phyloP scores from a whole-genome alignment of 2,329 filamentous ascomycete genomes.

The Penicillium sp. region DNA sequence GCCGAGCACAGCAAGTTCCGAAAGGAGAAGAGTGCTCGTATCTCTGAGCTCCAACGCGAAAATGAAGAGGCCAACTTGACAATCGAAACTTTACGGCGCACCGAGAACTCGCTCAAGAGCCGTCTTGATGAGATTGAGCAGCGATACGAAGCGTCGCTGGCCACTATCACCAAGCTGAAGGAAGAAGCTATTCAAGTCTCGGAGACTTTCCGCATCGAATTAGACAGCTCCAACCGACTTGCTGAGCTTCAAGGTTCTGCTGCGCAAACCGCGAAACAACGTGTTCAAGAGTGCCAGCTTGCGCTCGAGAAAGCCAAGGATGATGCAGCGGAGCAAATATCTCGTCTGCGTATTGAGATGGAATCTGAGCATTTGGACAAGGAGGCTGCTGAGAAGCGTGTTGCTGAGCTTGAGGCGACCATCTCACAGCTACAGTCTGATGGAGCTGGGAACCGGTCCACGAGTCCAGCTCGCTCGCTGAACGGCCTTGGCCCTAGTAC shows the following conservation, averaged over 20 bases:
- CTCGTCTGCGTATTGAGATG: slow-evolving; percentile 50
- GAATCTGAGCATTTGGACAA: slow-evolving; percentile 58
- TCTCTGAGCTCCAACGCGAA: slow-evolving; percentile 80
- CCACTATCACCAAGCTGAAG: slow-evolving; percentile 77
- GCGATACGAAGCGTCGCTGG: slow-evolving; percentile 79
- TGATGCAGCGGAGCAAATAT: slow-evolving; percentile 57
- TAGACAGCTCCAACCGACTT: slow-evolving; percentile 74
- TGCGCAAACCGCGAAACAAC: slow-evolving; percentile 56
- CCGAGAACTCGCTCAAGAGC: slow-evolving; percentile 73
- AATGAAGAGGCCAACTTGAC: slow-evolving; percentile 78
- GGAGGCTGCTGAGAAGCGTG: slow-evolving; percentile 57
- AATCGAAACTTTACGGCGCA: slow-evolving; percentile 71
- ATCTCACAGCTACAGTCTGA: slow-evolving; percentile 59
- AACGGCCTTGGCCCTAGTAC: slow-evolving; percentile 49
- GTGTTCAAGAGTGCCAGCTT: slow-evolving; percentile 55
- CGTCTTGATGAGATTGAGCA: slow-evolving; percentile 78
- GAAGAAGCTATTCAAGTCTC: slow-evolving; percentile 77
- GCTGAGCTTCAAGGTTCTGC: slow-evolving; percentile 65
- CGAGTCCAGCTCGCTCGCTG: slow-evolving; percentile 51
- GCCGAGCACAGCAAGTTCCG: slow-evolving; percentile 83
- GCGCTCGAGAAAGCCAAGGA: slow-evolving; percentile 57
- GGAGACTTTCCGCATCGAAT: slow-evolving; percentile 79
- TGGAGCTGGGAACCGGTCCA: slow-evolving; percentile 44
- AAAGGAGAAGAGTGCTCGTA: slow-evolving; percentile 88
- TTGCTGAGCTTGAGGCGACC: slow-evolving; percentile 61